phyloP scores from a whole-genome alignment of 1,284 basidiomycete species.

The Naganishia sp. region DNA sequence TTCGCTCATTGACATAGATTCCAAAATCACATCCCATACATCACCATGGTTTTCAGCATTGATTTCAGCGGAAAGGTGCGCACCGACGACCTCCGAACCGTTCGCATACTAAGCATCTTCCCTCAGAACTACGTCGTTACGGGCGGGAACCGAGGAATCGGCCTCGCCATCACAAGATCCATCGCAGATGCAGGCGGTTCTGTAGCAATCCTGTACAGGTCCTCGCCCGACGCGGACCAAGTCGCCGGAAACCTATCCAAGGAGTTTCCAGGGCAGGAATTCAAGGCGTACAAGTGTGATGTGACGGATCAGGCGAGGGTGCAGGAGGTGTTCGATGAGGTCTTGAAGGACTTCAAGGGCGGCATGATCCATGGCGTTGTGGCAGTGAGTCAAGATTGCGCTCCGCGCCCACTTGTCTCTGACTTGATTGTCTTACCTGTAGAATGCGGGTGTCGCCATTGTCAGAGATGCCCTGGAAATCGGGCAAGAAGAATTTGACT shows the following conservation, averaged over 20 bases:
- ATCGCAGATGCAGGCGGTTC: conserved; percentile 55
- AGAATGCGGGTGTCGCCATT: conserved; percentile 59
- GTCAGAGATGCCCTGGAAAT: conserved; percentile 59
- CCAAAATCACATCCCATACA: neutral
- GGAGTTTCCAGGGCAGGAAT: conserved; percentile 46
- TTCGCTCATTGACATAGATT: no score
- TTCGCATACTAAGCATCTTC: neutral
- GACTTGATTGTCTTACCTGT: neutral
- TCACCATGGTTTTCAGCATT: conserved; percentile 31
- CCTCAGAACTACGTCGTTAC: conserved; percentile 41
- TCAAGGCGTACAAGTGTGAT: conserved; percentile 58
- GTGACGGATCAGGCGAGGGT: conserved; percentile 53
- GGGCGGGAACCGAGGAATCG: conserved; percentile 59
- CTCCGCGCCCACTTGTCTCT: neutral
- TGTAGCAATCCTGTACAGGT: conserved; percentile 59
- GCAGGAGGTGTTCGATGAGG: conserved; percentile 50
- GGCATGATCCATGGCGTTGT: conserved; percentile 55
- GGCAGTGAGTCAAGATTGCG: conserved; percentile 44
- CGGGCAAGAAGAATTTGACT: conserved; percentile 56
- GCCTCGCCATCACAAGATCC: conserved; percentile 56
- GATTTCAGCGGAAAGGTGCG: conserved; percentile 33
- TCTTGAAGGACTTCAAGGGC: conserved; percentile 51
- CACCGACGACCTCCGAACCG: neutral
- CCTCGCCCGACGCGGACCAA: conserved; percentile 53
- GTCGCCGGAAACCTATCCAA: conserved; percentile 53